Conservation (phyloP, 176 grass and related monocot genomes). For the Rhynchospora pubera region DNA sequence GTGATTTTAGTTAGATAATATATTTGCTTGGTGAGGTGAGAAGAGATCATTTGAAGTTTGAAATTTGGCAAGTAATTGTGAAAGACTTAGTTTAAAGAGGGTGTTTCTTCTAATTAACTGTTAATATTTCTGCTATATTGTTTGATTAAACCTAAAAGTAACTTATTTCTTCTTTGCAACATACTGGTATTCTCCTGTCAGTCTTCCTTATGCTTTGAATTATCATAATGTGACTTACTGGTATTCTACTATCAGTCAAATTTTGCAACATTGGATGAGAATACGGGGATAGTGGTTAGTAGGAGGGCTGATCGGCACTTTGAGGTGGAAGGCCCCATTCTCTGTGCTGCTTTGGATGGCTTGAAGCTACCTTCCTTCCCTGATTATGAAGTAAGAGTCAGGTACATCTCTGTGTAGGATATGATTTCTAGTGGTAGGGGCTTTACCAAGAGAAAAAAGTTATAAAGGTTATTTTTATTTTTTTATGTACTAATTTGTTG, state of each 20-base stretch:
- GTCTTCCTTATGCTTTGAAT: background rate
- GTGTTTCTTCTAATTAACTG: background rate
- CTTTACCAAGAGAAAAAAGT: background rate
- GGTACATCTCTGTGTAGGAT: conserved; percentile 27
- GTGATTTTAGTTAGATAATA: background rate
- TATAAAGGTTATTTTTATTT: background rate
- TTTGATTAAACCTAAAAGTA: background rate
- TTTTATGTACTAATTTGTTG: background rate
- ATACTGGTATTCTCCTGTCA: background rate
- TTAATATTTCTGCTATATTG: background rate
- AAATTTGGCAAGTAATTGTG: background rate
- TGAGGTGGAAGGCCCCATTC: conserved; percentile 88
- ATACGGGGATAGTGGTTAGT: conserved; percentile 53
- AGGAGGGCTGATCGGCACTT: conserved; percentile 85
- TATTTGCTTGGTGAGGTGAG: background rate
- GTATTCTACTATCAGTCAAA: background rate
- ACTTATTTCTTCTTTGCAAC: background rate
- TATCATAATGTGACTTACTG: background rate
- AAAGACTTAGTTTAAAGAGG: background rate
- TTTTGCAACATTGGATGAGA: conserved; percentile 83
- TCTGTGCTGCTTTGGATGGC: conserved; percentile 69
- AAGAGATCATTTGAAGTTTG: background rate
- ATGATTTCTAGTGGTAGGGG: background rate
- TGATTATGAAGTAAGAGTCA: conserved; percentile 91
- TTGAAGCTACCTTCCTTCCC: conserved; percentile 76